phyloP scores from a whole-genome alignment of 495 filamentous ascomycete species.

The Penicillium subrubescens region DNA sequence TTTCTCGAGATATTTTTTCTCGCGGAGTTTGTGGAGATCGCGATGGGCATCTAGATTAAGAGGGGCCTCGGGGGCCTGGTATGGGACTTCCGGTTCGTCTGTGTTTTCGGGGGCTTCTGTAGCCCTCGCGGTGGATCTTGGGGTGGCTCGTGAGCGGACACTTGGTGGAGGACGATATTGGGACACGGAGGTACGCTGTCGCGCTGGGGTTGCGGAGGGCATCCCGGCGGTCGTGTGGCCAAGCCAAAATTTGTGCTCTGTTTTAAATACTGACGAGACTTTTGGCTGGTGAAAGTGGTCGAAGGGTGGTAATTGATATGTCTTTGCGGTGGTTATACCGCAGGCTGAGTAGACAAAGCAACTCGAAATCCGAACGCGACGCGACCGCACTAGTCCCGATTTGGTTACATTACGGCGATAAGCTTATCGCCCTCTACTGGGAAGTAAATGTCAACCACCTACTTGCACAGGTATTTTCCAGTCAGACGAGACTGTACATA shows the following conservation, averaged over 20 bases:
- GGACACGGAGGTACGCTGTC: slow-evolving; percentile 18
- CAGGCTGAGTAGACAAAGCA: slow-evolving; percentile 7
- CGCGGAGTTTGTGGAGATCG: slow-evolving; percentile 36
- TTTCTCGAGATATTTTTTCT: slow-evolving; percentile 30
- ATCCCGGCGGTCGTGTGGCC: neutral
- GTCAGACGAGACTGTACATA: neutral
- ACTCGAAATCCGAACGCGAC: slow-evolving; percentile 34
- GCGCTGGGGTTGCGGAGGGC: slow-evolving; percentile 26
- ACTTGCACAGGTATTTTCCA: neutral
- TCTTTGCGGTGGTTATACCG: neutral
- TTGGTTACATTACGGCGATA: slow-evolving; percentile 30
- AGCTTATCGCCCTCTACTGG: slow-evolving; percentile 25
- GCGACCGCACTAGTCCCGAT: slow-evolving; percentile 40
- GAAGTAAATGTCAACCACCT: neutral
- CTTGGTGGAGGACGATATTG: slow-evolving; percentile 21
- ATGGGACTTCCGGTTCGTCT: slow-evolving; percentile 52
- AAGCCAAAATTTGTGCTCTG: neutral
- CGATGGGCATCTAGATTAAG: slow-evolving; percentile 40
- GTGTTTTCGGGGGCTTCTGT: neutral
- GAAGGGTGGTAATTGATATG: neutral
- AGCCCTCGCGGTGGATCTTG: neutral
- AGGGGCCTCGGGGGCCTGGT: slow-evolving; percentile 58
- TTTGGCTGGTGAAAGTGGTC: neutral
- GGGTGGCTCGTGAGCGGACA: slow-evolving; percentile 6
- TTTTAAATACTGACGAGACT: neutral